Percentiles rank a stretch among this genome's conserved stretches.
phyloP scores from a whole-genome alignment of 495 filamentous ascomycete genomes.

The Aspergillus steynii region DNA sequence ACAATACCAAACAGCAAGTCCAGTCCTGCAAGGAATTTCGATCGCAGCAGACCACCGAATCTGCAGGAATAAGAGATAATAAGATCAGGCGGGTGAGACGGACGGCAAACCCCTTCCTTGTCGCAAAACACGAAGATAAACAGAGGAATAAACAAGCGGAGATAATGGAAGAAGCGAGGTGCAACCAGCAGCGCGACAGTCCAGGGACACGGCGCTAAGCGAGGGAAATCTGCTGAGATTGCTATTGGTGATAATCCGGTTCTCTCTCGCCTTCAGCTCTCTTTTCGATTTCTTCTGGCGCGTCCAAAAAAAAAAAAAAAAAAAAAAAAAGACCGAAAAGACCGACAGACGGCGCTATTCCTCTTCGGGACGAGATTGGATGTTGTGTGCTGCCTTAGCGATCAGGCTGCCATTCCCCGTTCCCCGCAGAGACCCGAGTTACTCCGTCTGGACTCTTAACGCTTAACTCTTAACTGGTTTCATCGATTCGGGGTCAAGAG shows the following conservation, averaged over 20 bases:
- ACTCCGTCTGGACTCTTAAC: no score
- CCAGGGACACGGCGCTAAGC: background rate
- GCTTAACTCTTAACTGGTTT: background rate
- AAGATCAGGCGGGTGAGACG: no score
- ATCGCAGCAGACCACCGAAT: no score
- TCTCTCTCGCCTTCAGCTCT: constrained; percentile 8
- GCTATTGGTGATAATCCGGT: constrained; percentile 8
- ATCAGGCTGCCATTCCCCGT: constrained; percentile 10
- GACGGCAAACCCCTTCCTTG: background rate
- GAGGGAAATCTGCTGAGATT: background rate
- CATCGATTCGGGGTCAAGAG: background rate
- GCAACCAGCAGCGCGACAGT: background rate
- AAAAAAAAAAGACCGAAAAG: constrained; percentile 14
- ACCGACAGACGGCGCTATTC: constrained; percentile 15
- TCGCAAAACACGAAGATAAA: background rate
- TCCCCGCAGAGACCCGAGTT: no score
- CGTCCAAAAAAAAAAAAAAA: constrained; percentile 26
- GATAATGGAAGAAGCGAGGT: background rate
- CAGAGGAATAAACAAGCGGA: background rate
- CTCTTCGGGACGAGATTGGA: constrained; percentile 17
- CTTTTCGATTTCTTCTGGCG: constrained; percentile 27
- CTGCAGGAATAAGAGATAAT: no score
- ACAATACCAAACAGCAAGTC: background rate
- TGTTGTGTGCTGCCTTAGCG: constrained; percentile 11
- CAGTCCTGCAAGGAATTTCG: background rate